Evolutionary conservation across 2,329 filamentous ascomycete genomes (phyloP).

Genomic region (Elsinoe fawcettii): DNA sequence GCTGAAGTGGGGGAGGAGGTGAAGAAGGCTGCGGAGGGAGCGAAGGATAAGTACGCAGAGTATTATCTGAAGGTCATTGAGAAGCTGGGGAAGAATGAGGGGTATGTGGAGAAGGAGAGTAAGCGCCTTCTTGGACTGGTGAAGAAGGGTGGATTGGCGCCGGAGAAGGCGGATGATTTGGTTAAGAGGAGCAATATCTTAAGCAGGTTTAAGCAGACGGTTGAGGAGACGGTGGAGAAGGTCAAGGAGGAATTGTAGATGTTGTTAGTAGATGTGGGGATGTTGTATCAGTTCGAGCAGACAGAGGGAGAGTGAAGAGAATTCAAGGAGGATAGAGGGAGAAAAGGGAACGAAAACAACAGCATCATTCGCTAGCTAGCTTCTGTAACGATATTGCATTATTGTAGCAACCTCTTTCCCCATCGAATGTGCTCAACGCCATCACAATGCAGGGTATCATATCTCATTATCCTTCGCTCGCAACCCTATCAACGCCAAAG

Average conservation of each 20-base stretch:
- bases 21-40: slow-evolving; percentile 58
- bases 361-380: not conserved
- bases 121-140: slow-evolving; percentile 70
- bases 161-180: slow-evolving; percentile 82
- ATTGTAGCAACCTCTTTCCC: not conserved
- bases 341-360: not conserved
- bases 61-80: slow-evolving; percentile 91
- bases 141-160: slow-evolving; percentile 76
- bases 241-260: slow-evolving; percentile 29
- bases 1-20: slow-evolving; percentile 61
- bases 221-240: slow-evolving; percentile 28
- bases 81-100: slow-evolving; percentile 69
- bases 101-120: slow-evolving; percentile 78
- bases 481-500: not conserved
- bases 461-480: not conserved
- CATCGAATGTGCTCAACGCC: not conserved
- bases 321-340: not conserved
- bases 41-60: slow-evolving; percentile 76
- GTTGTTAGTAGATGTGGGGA: not conserved
- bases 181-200: slow-evolving; percentile 82
- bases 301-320: not conserved
- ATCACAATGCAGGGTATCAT: slow-evolving; percentile 4
- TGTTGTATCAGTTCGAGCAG: not conserved
- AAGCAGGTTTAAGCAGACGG: slow-evolving; percentile 59
- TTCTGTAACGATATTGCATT: not conserved